phyloP scores from a whole-genome alignment of 768 basidiomycete species.

The Mycena galopus region DNA sequence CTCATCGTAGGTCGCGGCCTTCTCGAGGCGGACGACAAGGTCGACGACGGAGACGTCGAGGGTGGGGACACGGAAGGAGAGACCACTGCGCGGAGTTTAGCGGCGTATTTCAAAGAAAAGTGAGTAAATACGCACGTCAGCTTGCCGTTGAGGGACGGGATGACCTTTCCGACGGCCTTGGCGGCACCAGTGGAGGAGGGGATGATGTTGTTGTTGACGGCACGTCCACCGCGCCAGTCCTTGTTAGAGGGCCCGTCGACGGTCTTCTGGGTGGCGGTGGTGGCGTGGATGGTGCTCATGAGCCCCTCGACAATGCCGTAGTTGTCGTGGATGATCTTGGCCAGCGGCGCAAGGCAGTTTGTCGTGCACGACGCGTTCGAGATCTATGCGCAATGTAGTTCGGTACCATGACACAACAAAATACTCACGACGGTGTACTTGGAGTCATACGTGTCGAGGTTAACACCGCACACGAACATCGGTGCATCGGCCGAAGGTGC shows the following conservation, averaged over 20 bases:
- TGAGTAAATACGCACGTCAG: slow-evolving; percentile 76
- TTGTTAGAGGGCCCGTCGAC: slow-evolving; percentile 95
- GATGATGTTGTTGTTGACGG: slow-evolving; percentile 98
- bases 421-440: slow-evolving; percentile 84
- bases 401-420: slow-evolving; percentile 7
- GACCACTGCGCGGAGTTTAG: slow-evolving; percentile 66
- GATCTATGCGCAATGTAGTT: slow-evolving; percentile 61
- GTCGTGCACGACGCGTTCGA: slow-evolving; percentile 99
- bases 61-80: slow-evolving; percentile 97
- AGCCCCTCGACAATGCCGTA: slow-evolving; percentile 96
- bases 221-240: slow-evolving; percentile 98
- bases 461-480: slow-evolving; percentile 96
- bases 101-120: background rate
- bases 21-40: slow-evolving; percentile 93
- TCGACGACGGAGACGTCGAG: slow-evolving; percentile 98
- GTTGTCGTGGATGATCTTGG: slow-evolving; percentile 98
- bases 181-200: slow-evolving; percentile 99
- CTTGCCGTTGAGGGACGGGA: slow-evolving; percentile 96
- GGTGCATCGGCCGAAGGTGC: slow-evolving; percentile 98
- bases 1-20: slow-evolving; percentile 85
- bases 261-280: slow-evolving; percentile 96
- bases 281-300: slow-evolving; percentile 99
- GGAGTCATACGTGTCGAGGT: slow-evolving; percentile 92
- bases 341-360: slow-evolving; percentile 99
- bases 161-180: slow-evolving; percentile 99